phyloP scores from a whole-genome alignment of 257 asterid genomes.

The Voacanga thouarsii region DNA sequence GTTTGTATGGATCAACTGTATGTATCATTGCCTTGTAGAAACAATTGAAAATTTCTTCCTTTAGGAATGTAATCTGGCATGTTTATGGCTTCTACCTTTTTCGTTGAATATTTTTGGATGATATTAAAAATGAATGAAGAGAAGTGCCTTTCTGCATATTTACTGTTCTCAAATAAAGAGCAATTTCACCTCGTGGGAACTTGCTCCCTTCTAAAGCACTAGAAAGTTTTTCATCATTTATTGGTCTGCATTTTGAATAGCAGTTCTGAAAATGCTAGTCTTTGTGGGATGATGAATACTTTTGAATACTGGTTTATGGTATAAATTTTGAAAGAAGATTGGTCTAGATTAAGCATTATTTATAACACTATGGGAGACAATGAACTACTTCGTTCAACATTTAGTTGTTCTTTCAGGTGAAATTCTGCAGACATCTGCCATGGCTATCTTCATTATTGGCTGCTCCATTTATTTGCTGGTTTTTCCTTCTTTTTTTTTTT shows the following conservation, averaged over 20 bases:
- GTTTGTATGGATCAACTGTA: not conserved
- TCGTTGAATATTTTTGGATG: not conserved
- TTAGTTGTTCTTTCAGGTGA: not conserved
- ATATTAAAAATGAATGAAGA: not conserved
- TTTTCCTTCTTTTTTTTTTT: too few species aligned
- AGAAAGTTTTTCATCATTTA: not conserved
- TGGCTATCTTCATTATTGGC: not conserved
- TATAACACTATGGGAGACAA: not conserved
- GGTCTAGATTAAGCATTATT: not conserved
- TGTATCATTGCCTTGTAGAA: not conserved
- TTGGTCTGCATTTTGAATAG: not conserved
- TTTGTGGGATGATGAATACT: not conserved
- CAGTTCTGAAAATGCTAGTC: not conserved
- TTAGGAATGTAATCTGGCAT: not conserved
- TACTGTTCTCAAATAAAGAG: not conserved
- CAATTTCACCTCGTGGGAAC: not conserved
- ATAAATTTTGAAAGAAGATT: not conserved
- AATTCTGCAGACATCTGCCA: not conserved
- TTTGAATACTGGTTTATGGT: not conserved
- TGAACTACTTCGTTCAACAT: not conserved
- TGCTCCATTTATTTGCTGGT: not conserved
- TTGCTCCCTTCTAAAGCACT: not conserved
- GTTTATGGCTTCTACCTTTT: not conserved
- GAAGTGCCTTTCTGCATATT: not conserved
- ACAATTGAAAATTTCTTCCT: not conserved